These are phyloP conservation scores for Senna siamea DNA, from an alignment of 306 rosid genomes.

Conservation along the genomic window DNA sequence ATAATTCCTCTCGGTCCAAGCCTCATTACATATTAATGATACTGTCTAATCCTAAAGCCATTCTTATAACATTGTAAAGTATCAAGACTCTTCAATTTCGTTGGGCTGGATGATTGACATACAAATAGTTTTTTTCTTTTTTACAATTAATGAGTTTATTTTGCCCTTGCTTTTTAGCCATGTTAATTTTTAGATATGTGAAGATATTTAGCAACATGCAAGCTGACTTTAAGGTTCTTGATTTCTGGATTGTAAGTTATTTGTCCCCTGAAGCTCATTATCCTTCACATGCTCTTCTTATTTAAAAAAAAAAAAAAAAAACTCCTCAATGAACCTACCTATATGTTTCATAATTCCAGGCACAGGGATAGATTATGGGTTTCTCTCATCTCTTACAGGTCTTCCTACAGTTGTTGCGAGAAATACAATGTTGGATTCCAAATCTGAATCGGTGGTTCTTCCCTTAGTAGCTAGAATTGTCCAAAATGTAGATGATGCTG, in stretches of 20 bases:
- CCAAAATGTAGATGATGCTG: conserved; percentile 62
- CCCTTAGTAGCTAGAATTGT: conserved; percentile 92
- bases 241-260: not conserved
- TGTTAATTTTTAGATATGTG: not conserved
- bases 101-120: not conserved
- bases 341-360: not conserved
- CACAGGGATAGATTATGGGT: conserved; percentile 5
- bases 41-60: no score
- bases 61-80: no score
- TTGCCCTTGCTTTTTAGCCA: not conserved
- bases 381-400: conserved; percentile 53
- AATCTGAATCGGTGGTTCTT: conserved; percentile 71
- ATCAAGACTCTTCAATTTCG: no score
- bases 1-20: not conserved
- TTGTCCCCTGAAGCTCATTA: no score
- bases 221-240: not conserved
- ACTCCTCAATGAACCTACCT: not conserved
- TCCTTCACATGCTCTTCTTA: no score
- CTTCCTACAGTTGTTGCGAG: conserved; percentile 95
- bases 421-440: conserved; percentile 77
- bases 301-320: no score
- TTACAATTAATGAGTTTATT: not conserved
- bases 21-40: no score
- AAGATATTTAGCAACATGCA: not conserved
- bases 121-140: not conserved